These are phyloP conservation scores for Diatrype stigma DNA, from an alignment of 2,329 filamentous ascomycete genomes.

Conservation along the genomic window DNA sequence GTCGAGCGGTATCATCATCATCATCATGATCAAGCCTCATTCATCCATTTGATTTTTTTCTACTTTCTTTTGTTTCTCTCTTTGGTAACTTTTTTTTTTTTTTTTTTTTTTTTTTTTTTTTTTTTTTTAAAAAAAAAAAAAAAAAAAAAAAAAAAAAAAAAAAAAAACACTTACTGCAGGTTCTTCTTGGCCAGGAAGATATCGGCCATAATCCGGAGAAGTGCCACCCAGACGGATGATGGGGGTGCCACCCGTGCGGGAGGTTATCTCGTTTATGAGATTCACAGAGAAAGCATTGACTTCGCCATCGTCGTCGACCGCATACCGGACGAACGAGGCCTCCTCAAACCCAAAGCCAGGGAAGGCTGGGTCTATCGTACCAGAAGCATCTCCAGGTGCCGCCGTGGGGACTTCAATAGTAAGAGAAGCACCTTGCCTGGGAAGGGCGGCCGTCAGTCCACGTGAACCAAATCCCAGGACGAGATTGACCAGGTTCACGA, in stretches of 20 bases:
- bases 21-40: no score
- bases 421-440: slow-evolving; percentile 8
- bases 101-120: no score
- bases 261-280: slow-evolving; percentile 29
- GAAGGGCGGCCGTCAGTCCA: slow-evolving; percentile 12
- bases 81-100: no score
- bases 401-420: slow-evolving; percentile 13
- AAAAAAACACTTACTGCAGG: slow-evolving; percentile 16
- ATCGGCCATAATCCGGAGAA: slow-evolving; percentile 32
- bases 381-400: slow-evolving; percentile 13
- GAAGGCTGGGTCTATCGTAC: slow-evolving; percentile 23
- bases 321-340: slow-evolving; percentile 30
- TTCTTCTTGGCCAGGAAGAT: slow-evolving; percentile 26
- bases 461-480: slow-evolving; percentile 9
- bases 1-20: no score
- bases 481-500: slow-evolving; percentile 4
- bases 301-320: slow-evolving; percentile 26
- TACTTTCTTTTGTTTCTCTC: no score
- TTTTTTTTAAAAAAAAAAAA: no score
- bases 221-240: slow-evolving; percentile 33
- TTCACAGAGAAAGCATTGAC: slow-evolving; percentile 30
- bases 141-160: no score
- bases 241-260: slow-evolving; percentile 29
- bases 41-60: no score
- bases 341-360: slow-evolving; percentile 30